Percentiles rank a stretch among this genome's conserved stretches.
Evolutionary conservation across 352 stramenopile species (phyloP).

Genomic region (Phytophthora melonis): DNA sequence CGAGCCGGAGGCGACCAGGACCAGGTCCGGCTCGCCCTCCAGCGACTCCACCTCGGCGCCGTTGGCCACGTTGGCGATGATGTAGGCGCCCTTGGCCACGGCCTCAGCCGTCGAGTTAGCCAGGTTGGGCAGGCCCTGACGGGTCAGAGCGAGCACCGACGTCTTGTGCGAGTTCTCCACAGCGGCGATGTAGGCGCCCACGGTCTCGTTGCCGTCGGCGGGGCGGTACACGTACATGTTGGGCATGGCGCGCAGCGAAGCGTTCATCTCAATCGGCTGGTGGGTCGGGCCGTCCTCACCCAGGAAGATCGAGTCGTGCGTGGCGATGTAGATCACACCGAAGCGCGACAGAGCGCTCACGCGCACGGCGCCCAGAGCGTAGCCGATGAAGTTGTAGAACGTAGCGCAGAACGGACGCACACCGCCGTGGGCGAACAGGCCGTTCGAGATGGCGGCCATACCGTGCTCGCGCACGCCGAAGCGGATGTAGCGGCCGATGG

Average conservation of each 20-base stretch:
- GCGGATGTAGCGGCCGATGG: constrained; percentile 96
- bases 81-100: constrained; percentile 93
- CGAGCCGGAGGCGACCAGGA: constrained; percentile 94
- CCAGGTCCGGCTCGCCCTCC: constrained; percentile 87
- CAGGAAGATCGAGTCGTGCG: constrained; percentile 99
- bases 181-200: constrained; percentile 94
- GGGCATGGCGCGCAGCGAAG: constrained; percentile 95
- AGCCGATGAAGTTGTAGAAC: constrained; percentile 99
- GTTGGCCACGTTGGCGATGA: constrained; percentile 83
- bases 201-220: constrained; percentile 98
- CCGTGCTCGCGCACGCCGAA: constrained; percentile 99
- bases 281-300: constrained; percentile 99
- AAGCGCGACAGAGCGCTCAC: constrained; percentile 95
- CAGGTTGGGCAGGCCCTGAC: constrained; percentile 93
- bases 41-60: constrained; percentile 77
- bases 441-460: constrained; percentile 99
- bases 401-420: constrained; percentile 98
- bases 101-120: constrained; percentile 89
- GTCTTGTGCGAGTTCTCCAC: constrained; percentile 90
- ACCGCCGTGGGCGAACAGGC: constrained; percentile 97
- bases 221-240: constrained; percentile 99
- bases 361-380: constrained; percentile 96
- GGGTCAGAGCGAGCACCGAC: constrained; percentile 94
- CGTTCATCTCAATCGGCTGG: constrained; percentile 99
- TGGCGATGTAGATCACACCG: constrained; percentile 98